These are phyloP conservation scores for Aspergillus terreus DNA, from an alignment of 2,329 filamentous ascomycete species.

Conservation along the genomic window DNA sequence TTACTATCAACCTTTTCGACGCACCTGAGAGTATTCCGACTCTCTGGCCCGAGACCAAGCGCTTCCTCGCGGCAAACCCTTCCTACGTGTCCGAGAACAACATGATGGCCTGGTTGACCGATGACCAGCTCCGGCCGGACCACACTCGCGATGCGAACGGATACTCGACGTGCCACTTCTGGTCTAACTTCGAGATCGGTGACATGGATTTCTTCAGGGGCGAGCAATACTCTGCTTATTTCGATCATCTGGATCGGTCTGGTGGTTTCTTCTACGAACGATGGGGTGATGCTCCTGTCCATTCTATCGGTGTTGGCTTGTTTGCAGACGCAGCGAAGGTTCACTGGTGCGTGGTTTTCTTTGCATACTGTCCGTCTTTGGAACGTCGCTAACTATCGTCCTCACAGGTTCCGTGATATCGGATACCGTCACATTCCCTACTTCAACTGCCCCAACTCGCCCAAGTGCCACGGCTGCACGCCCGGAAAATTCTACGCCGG, in stretches of 20 bases:
- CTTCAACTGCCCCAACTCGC: constrained; percentile 97
- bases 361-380: background rate
- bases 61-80: constrained; percentile 82
- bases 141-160: constrained; percentile 80
- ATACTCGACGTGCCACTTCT: constrained; percentile 98
- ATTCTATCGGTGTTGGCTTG: constrained; percentile 85
- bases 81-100: constrained; percentile 79
- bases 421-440: constrained; percentile 98
- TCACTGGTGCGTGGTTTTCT: constrained; percentile 68
- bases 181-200: constrained; percentile 97
- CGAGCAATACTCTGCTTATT: constrained; percentile 89
- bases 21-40: constrained; percentile 78
- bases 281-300: constrained; percentile 97
- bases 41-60: constrained; percentile 92
- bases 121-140: constrained; percentile 70
- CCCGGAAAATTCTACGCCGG: constrained; percentile 86
- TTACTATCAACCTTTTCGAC: constrained; percentile 97
- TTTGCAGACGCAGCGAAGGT: constrained; percentile 90
- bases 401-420: constrained; percentile 89
- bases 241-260: constrained; percentile 87
- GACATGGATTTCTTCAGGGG: constrained; percentile 92
- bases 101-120: constrained; percentile 82
- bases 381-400: constrained; percentile 2
- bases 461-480: constrained; percentile 86
- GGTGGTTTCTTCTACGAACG: constrained; percentile 98